These are phyloP conservation scores for Triangularia verruculosa DNA, from an alignment of 2,329 filamentous ascomycete genomes.

Conservation along the genomic window DNA sequence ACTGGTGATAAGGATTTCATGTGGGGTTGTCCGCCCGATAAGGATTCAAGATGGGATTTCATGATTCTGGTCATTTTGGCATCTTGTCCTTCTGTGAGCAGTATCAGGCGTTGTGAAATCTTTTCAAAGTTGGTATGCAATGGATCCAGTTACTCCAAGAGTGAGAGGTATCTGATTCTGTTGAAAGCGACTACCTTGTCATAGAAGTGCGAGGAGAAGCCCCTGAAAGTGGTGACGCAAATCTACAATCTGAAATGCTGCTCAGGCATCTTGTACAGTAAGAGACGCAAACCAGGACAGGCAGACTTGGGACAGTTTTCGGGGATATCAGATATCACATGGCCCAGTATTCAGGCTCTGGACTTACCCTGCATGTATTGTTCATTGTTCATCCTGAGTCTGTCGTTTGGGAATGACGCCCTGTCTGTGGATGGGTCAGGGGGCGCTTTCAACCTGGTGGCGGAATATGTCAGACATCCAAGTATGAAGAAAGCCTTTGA, in stretches of 20 bases:
- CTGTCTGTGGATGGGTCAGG: neutral
- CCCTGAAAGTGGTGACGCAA: neutral
- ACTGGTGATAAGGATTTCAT: neutral
- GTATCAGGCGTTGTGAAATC: too few species aligned
- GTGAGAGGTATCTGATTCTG: too few species aligned
- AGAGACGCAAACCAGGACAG: neutral
- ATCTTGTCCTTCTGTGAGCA: too few species aligned
- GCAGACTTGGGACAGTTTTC: neutral
- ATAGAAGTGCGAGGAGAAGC: too few species aligned
- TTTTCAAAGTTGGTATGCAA: too few species aligned
- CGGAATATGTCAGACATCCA: neutral
- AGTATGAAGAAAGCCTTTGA: neutral
- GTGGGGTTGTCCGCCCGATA: neutral
- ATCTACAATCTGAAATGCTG: neutral
- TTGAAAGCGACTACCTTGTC: neutral
- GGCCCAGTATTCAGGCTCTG: neutral
- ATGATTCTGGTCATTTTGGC: neutral
- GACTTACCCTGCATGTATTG: neutral
- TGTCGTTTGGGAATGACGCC: neutral
- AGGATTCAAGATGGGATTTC: neutral
- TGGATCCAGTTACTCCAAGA: too few species aligned
- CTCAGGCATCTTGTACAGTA: neutral
- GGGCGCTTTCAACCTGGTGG: neutral
- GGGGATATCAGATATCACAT: neutral
- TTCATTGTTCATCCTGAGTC: neutral